Evolutionary conservation across 2,329 filamentous ascomycete genomes (phyloP).

Genomic region (Pseudogymnoascus sp.): DNA sequence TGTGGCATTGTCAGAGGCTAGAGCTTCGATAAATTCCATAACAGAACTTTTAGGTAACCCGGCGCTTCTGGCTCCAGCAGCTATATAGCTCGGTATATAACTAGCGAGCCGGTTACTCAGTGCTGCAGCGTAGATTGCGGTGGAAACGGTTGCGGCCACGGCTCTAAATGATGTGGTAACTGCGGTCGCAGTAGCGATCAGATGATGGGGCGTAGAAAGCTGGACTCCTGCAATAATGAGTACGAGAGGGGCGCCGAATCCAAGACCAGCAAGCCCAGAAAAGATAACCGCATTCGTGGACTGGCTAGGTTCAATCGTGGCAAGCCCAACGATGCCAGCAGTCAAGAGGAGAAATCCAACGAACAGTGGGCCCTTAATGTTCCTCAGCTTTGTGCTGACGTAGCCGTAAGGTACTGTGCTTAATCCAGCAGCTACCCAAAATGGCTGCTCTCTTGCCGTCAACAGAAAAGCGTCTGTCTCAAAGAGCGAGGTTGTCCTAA

Average conservation of each 20-base stretch:
- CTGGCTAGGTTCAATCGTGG: neutral
- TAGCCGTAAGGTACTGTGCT: slow-evolving; percentile 10
- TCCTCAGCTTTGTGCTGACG: slow-evolving; percentile 10
- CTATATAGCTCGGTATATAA: slow-evolving; percentile 11
- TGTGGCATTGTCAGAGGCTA: slow-evolving; percentile 8
- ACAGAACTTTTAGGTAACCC: slow-evolving; percentile 12
- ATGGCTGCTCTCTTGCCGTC: neutral
- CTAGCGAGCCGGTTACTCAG: neutral
- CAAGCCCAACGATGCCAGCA: slow-evolving; percentile 1
- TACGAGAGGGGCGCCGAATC: slow-evolving; percentile 9
- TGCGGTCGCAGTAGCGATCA: slow-evolving; percentile 6
- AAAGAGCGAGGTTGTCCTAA: neutral
- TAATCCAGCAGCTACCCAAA: slow-evolving; percentile 8
- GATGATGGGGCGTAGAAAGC: slow-evolving; percentile 12
- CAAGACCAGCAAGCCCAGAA: slow-evolving; percentile 4
- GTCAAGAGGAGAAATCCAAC: neutral
- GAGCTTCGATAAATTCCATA: slow-evolving; percentile 9
- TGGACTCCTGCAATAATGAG: slow-evolving; percentile 12
- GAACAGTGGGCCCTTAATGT: neutral
- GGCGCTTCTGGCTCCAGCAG: slow-evolving; percentile 10
- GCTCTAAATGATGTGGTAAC: neutral
- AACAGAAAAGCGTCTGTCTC: neutral
- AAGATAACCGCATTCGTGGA: neutral
- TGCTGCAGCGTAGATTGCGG: neutral
- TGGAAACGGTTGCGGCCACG: neutral